Base-by-base conservation (phyloP, 192 early-diverging fungal genomes). In the Diversispora eburnea region DNA sequence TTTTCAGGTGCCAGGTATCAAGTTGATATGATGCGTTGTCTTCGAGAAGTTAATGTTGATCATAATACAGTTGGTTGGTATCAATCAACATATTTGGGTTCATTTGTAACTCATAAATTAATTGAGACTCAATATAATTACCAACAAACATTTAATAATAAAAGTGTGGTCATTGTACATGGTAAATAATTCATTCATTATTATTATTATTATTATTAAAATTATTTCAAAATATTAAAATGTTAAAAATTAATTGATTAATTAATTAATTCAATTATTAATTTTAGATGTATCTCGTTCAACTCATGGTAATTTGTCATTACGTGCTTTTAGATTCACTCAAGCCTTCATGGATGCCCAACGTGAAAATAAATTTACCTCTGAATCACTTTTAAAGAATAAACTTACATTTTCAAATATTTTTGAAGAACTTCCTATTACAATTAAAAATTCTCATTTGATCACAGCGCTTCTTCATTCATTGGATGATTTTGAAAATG, bases 31-130 rank as follows among this genome's bases (percentile, higher is more conserved):
- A 90, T 99, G 84, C 85, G 92, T 76, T 90, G 91, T 76, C 86
- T 99, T 78, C 89, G 93, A 68, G 90, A 94, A 67, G 90, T 98
- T 70, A 97, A 98, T 80, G 93, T 91, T 57, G 98, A 99, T 77
- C 91, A 93, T 76, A 96, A 95, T 86, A 91, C 94, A 57, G 96
- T 98, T 47, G 98, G 98, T 22, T 96, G 97, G 94, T 96, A 98
- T 83, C 94, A 94, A 77, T 94, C 94, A 33, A 90, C 95, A 43
- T 86, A 91, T 66, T 81, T 96, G 75, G 92, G 91, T 72, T 89
- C 90, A 74, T 95, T 95, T 79, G 90, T 95, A 87, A 92, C 95
- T 81, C 87, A 91, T 81, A 88, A 87, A 45, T 81, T 98, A 76
- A 86, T 99, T 78, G 95, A 98, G 61, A 91, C 89, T 33, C 94